A percentile compares a stretch with the other conserved stretches of the same genome.
Conservation (phyloP, 1,139 yeast species). For the Debaryomyces sp. region DNA sequence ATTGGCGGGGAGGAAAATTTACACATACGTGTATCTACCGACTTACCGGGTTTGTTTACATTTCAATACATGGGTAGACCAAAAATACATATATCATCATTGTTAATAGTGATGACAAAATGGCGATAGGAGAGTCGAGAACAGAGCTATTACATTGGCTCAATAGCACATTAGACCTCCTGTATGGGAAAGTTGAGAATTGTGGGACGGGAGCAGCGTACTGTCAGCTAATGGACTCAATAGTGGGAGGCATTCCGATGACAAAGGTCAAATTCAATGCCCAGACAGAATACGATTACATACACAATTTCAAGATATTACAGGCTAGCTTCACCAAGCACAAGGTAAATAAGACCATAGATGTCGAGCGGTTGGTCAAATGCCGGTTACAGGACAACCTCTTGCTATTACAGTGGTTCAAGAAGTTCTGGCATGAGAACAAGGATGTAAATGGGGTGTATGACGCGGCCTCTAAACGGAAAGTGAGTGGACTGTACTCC, state of each 20-base stretch:
- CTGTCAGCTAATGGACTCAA: conserved; percentile 87
- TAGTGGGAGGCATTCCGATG: conserved; percentile 82
- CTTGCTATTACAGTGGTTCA: conserved; percentile 92
- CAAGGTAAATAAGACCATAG: conserved; percentile 71
- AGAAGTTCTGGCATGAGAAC: conserved; percentile 77
- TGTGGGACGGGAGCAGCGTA: conserved; percentile 96
- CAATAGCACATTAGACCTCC: conserved; percentile 65
- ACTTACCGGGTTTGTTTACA: conserved; percentile 2
- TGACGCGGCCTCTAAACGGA: conserved; percentile 55
- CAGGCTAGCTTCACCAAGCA: conserved; percentile 78
- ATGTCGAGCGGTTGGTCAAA: conserved; percentile 79
- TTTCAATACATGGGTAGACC: background rate
- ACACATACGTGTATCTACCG: conserved; percentile 1
- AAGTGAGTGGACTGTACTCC: conserved; percentile 7
- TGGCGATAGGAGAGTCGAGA: conserved; percentile 68
- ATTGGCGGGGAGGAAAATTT: no score
- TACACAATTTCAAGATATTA: conserved; percentile 80
- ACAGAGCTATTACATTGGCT: conserved; percentile 86
- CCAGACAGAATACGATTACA: conserved; percentile 70
- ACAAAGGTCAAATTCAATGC: conserved; percentile 69
- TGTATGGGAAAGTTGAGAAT: conserved; percentile 81
- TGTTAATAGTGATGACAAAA: conserved; percentile 7
- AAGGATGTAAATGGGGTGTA: conserved; percentile 62
- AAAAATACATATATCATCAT: background rate
- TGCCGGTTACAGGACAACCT: conserved; percentile 93